Base-by-base conservation (phyloP, 805 yeast species). In the Monosporozyma aquatica region DNA sequence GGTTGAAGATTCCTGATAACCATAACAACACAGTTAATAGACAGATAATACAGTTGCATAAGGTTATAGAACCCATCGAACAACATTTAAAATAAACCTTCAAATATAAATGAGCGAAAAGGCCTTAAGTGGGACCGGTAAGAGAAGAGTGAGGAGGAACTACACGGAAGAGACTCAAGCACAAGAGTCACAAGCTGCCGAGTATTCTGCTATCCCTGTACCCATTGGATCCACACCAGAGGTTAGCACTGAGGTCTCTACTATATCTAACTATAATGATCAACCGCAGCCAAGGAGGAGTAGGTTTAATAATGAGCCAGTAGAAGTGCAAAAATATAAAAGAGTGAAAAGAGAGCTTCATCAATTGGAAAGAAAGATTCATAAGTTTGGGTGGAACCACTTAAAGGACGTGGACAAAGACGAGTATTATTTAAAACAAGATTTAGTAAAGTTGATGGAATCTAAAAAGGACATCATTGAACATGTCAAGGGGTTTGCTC, bases 371-470 rank as follows among this genome's bases (percentile, higher is more conserved):
- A 61, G 63, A 13, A 78, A 75, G 51, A 68, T 76, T 14, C 51
- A 64, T 14, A 53, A 64, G 45, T 64, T 70, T 49, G 83, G 84
- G 1, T 76, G 81, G 81, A 64, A 68, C 2, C 66, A 70, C 17
- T 53, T 80, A 15, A 66, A 77, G 1, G 52, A 53, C 20, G 56
- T 57, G 18, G 85, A 80, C 47, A 71, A 66, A 38, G 58, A 67
- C n/a, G 80, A 79, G 38, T 69, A 74, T 39, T 59, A 59, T 17
- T 61, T 70, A 46, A 78, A 80, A 45, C 66, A 74, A 30, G 73
- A 76, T 13, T 58, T 79, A 1, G 55, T 75, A 10, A 58, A 64
- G 1, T 55, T 76, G 24, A 53, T 69, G 17, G 65, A 62, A 8
- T 22, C 40, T 3, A 36, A 36, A 17, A 17, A 29, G 15, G 20